Evolutionary conservation across 2,329 filamentous ascomycete species (phyloP), one percentile per base, ranked within the genome.

Genomic region (Paecilomyces formosus): DNA sequence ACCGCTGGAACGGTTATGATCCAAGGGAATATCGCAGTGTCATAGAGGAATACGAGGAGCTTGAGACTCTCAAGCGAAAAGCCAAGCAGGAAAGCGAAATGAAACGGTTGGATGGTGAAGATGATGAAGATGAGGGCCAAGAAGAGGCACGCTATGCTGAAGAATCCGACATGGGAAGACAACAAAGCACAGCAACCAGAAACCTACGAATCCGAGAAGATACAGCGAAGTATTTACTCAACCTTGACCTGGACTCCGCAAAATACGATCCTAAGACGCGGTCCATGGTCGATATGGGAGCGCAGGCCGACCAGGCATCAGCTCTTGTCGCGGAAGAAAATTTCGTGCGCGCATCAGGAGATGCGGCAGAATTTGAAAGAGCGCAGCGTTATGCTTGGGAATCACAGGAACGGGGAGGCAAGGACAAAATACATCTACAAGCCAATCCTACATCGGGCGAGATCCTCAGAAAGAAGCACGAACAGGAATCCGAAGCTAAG

Each of bases 1-100:
- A 99, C 78, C 85, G 93, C 51, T 99, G 94, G 93, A 97, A 97
- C 71, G 93, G 93, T n/a, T 99, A 96, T 74, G 92, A 97, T 72
- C 80, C 92, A 0, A 85, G 84, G 64, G 90, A 97, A 73, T 97
- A 96, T 72, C 82, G 85, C 60, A 81, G 85, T 61, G 90, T 97
- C n/a, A 86, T 97, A 49, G 87, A 96, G 55, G 90, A 96, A 66
- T 96, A 89, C 74, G 88, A 94, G 62, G 85, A 93, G 70, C 79
- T 97, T 73, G 93, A 97, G 71, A 85, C 88, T 64, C 78, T 97
- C 62, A 87, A 79, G 61, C 80, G 79, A 53, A 79, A 78, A 54
- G 82, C 81, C 1, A 80, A 74, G n/a, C 76, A 75, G 21, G 76
- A 78, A 7, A 76, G 74, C 2, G 79, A 81, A 33, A 78, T 75